Conservation (phyloP, 169 alveolate species). For the Babesia bigemina region DNA sequence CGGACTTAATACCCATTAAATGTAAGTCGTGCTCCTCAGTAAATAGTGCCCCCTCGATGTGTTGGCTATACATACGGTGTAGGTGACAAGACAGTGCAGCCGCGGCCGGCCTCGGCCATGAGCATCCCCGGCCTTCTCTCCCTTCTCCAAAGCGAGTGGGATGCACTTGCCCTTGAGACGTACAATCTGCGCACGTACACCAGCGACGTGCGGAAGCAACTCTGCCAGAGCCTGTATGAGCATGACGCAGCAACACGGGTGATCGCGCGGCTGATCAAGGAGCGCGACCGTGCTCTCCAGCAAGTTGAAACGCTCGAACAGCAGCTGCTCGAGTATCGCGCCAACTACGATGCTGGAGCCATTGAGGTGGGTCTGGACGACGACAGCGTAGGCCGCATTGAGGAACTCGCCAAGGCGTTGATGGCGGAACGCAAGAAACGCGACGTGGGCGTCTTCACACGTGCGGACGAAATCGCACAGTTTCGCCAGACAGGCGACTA, state of each 20-base stretch:
- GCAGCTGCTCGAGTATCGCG: conserved; percentile 74
- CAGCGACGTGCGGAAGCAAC: conserved; percentile 89
- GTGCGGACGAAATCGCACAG: conserved; percentile 52
- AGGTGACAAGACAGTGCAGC: conserved; percentile 81
- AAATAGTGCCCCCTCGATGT: background rate
- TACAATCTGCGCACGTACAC: conserved; percentile 86
- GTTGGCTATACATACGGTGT: background rate
- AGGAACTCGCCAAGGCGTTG: conserved; percentile 70
- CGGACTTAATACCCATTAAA: conserved; percentile 77
- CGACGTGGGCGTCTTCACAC: conserved; percentile 42
- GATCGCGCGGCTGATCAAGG: conserved; percentile 92
- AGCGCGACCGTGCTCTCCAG: conserved; percentile 90
- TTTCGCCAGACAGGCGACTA: conserved; percentile 66
- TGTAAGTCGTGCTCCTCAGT: conserved; percentile 32
- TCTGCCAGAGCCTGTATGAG: conserved; percentile 94
- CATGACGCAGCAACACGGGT: conserved; percentile 99
- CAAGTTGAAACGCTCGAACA: conserved; percentile 81
- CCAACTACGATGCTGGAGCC: conserved; percentile 66
- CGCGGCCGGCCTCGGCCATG: conserved; percentile 90
- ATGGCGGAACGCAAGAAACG: conserved; percentile 77
- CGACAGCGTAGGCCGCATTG: conserved; percentile 63
- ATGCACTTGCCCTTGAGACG: conserved; percentile 91
- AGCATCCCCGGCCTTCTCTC: conserved; percentile 92
- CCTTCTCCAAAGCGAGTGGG: conserved; percentile 95
- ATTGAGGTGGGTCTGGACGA: conserved; percentile 74